Conservation (phyloP, 2,329 filamentous ascomycete species). For the Diaporthe australafricana region DNA sequence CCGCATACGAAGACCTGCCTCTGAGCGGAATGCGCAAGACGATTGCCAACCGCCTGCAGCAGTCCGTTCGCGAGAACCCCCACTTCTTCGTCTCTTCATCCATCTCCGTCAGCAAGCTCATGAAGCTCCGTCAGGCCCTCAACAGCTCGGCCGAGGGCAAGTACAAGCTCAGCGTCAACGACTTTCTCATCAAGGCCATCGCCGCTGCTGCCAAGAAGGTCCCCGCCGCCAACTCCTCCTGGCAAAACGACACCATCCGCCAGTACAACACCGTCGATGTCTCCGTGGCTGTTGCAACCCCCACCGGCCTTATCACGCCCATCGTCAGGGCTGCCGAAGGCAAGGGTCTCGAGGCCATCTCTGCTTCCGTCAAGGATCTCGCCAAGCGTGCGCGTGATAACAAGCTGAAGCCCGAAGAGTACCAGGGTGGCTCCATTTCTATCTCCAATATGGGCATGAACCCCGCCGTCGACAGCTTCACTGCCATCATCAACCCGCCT, state of each 20-base stretch:
- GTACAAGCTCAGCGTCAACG: conserved; percentile 99
- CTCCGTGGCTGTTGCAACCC: conserved; percentile 94
- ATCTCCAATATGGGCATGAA: conserved; percentile 99
- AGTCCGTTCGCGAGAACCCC: conserved; percentile 93
- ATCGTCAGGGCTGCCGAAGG: conserved; percentile 92
- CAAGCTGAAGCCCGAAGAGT: conserved; percentile 99
- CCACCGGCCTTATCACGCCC: conserved; percentile 93
- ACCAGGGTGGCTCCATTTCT: conserved; percentile 98
- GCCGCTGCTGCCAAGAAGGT: conserved; percentile 91
- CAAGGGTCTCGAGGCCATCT: conserved; percentile 90
- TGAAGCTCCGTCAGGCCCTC: conserved; percentile 94
- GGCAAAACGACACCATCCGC: conserved; percentile 90
- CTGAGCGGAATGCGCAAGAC: conserved; percentile 97
- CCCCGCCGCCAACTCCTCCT: conserved; percentile 94
- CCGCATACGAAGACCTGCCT: conserved; percentile 85
- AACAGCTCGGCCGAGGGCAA: conserved; percentile 90
- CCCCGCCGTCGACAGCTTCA: conserved; percentile 93
- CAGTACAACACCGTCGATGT: conserved; percentile 95
- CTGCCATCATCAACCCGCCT: conserved; percentile 98
- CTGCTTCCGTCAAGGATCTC: conserved; percentile 90
- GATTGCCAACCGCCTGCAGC: conserved; percentile 89
- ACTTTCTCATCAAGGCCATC: conserved; percentile 98
- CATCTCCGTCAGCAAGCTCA: conserved; percentile 92
- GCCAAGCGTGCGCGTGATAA: conserved; percentile 95
- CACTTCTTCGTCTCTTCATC: conserved; percentile 97